These are phyloP conservation scores for Forsythia suspensa DNA, from an alignment of 257 asterid genomes.

Conservation along the genomic window DNA sequence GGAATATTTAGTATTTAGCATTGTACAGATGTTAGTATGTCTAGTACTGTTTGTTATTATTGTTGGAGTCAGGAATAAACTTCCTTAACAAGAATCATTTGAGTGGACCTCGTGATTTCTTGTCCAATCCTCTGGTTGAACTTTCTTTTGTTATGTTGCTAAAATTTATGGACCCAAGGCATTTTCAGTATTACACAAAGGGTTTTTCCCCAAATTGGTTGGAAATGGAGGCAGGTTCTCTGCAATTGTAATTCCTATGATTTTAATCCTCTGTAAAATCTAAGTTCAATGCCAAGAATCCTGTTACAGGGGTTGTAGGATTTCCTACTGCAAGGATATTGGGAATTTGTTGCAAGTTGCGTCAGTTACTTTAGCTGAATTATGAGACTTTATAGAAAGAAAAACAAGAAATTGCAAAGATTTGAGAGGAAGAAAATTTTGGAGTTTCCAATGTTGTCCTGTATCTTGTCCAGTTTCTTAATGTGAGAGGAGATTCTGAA, in stretches of 20 bases:
- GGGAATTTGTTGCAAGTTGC: background rate
- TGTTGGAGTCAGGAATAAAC: constrained; percentile 28
- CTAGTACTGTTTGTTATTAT: constrained; percentile 22
- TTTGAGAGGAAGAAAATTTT: background rate
- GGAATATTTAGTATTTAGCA: constrained; percentile 14
- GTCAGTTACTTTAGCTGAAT: background rate
- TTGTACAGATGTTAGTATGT: constrained; percentile 25
- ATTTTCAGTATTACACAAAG: background rate
- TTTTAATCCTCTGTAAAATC: background rate
- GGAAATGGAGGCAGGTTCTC: background rate
- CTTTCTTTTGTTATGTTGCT: constrained; percentile 2
- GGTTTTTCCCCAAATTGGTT: too few relatives aligned
- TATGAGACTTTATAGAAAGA: background rate
- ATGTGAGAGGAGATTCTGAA: background rate
- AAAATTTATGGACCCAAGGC: background rate
- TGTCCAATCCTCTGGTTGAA: constrained; percentile 30
- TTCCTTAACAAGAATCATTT: constrained; percentile 33
- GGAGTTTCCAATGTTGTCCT: background rate
- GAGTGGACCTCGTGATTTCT: constrained; percentile 35
- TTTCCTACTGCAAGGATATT: background rate
- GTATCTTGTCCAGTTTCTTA: background rate
- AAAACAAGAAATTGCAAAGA: background rate
- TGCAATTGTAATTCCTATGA: background rate
- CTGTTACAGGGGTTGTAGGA: background rate
- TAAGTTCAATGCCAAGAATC: background rate